phyloP scores from a whole-genome alignment of 2,329 filamentous ascomycete genomes.

The Waltergamsia citrina region DNA sequence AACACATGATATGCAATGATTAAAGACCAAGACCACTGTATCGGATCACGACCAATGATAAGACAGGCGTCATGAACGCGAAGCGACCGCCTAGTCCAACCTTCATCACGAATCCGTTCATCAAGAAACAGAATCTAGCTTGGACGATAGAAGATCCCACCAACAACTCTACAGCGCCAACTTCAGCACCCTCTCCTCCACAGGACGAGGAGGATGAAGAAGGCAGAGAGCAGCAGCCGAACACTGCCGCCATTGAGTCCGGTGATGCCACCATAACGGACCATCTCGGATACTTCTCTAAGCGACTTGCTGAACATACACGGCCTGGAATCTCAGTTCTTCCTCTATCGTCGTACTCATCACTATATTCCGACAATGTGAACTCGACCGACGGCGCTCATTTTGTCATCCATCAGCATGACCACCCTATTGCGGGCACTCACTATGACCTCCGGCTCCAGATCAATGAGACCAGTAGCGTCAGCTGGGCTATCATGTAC shows the following conservation, averaged over 20 bases:
- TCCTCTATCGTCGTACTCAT: conserved; percentile 20
- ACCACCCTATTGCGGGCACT: conserved; percentile 58
- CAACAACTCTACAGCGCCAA: conserved; percentile 7
- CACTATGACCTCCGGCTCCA: conserved; percentile 64
- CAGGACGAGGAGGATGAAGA: conserved; percentile 7
- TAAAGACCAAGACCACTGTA: too few species aligned
- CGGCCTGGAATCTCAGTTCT: conserved; percentile 17
- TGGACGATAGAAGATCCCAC: conserved; percentile 22
- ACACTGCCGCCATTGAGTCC: conserved; percentile 29
- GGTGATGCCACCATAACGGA: conserved; percentile 24
- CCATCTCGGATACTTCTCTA: conserved; percentile 28
- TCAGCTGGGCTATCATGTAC: conserved; percentile 58
- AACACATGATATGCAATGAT: too few species aligned
- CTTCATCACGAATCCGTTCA: conserved; percentile 33
- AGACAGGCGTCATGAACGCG: conserved; percentile 1
- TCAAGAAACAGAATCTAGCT: conserved; percentile 34
- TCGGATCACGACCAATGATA: too few species aligned
- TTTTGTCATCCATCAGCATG: conserved; percentile 66
- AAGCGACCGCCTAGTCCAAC: conserved; percentile 21
- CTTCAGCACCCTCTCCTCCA: conserved; percentile 1
- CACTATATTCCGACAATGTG: conserved; percentile 24
- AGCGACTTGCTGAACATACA: conserved; percentile 17
- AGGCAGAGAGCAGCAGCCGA: conserved; percentile 11
- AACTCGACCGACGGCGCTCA: conserved; percentile 30
- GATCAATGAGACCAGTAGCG: conserved; percentile 57